Conservation (phyloP, 2,329 filamentous ascomycete genomes). For the Didymella lethalis region DNA sequence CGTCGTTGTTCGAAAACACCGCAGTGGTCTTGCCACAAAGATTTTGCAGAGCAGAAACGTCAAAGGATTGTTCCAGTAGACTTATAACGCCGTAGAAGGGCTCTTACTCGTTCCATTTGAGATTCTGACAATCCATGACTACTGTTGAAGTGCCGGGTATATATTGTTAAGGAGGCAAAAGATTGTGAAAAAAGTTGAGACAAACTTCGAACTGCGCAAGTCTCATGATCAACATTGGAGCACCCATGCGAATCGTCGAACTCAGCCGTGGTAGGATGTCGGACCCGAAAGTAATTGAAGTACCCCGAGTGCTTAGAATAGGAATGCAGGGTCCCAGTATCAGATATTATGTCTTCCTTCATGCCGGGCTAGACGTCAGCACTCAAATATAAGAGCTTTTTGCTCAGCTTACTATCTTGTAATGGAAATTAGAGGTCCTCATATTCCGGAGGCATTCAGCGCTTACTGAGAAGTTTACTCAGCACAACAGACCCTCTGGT, state of each 20-base stretch:
- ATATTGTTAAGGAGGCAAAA: neutral
- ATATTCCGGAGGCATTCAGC: no score
- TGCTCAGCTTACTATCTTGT: no score
- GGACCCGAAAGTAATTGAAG: neutral
- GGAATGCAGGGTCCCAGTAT: neutral
- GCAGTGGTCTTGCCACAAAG: neutral
- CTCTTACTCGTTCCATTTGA: neutral
- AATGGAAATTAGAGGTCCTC: no score
- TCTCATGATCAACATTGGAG: no score
- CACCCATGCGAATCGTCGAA: no score
- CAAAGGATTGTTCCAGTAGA: neutral
- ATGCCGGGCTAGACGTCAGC: no score
- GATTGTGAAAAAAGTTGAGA: neutral
- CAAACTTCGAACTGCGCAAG: neutral
- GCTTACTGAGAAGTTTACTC: no score
- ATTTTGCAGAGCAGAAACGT: neutral
- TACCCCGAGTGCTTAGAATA: neutral
- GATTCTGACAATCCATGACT: neutral
- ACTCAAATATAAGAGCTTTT: no score
- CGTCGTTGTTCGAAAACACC: neutral
- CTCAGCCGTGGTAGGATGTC: neutral
- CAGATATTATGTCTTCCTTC: no score
- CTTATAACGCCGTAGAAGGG: neutral
- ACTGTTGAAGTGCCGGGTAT: neutral
- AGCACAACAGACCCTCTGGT: no score